Evolutionary conservation across 2,329 filamentous ascomycete genomes (phyloP).

Genomic region (Fusarium clavum): DNA sequence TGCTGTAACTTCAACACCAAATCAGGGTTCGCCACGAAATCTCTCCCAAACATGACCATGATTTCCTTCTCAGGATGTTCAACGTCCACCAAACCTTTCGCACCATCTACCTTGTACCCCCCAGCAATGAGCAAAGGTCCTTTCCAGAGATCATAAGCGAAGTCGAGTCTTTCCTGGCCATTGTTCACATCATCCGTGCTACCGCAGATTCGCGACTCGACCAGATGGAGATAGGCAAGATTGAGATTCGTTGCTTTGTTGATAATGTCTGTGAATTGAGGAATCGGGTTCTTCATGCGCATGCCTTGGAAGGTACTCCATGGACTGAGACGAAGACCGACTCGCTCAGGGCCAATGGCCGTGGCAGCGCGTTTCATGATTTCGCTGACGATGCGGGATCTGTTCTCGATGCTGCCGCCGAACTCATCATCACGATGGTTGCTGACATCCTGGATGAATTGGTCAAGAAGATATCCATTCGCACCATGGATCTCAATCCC

Average conservation of each 20-base stretch:
- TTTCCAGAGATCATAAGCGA: conserved; percentile 51
- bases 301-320: conserved; percentile 72
- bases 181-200: conserved; percentile 52
- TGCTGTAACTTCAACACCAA: conserved; percentile 44
- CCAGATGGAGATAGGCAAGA: conserved; percentile 70
- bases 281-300: conserved; percentile 70
- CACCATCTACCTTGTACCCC: conserved; percentile 46
- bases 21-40: conserved; percentile 49
- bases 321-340: conserved; percentile 69
- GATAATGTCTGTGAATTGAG: conserved; percentile 71
- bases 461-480: conserved; percentile 71
- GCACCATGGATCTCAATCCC: conserved; percentile 72
- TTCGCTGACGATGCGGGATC: conserved; percentile 64
- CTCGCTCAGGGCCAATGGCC: conserved; percentile 62
- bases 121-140: conserved; percentile 51
- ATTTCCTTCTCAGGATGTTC: conserved; percentile 49
- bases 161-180: conserved; percentile 49
- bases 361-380: conserved; percentile 55
- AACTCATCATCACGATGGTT: conserved; percentile 65
- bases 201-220: conserved; percentile 67
- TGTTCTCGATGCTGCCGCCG: conserved; percentile 64
- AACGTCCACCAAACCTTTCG: conserved; percentile 47
- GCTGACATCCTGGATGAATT: conserved; percentile 65
- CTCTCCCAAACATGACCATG: conserved; percentile 50
- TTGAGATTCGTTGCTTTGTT: conserved; percentile 61